These are phyloP conservation scores for Maudiozyma serrabonitensis DNA, from an alignment of 805 yeast species.

Conservation along the genomic window DNA sequence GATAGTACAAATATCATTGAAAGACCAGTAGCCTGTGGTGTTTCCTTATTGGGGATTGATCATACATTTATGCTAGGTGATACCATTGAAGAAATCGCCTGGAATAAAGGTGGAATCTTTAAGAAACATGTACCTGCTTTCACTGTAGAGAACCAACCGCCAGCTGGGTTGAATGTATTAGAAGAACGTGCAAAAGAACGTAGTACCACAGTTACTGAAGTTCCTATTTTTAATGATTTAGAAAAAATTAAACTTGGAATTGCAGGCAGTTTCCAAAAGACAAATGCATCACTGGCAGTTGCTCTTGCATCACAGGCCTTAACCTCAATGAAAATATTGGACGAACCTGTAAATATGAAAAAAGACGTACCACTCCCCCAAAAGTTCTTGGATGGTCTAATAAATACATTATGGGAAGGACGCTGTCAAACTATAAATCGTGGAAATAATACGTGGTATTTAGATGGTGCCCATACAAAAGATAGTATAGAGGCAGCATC, in stretches of 20 bases:
- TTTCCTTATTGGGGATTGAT: conserved; percentile 82
- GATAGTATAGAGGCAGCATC: conserved; percentile 83
- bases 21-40: conserved; percentile 76
- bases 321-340: conserved; percentile 35
- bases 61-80: conserved; percentile 81
- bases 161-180: conserved; percentile 46
- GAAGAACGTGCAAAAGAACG: conserved; percentile 61
- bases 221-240: conserved; percentile 35
- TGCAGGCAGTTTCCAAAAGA: conserved; percentile 73
- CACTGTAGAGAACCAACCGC: conserved; percentile 50
- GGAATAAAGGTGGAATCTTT: conserved; percentile 94
- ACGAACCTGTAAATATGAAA: conserved; percentile 13
- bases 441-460: conserved; percentile 53
- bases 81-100: conserved; percentile 81
- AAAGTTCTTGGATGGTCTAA: conserved; percentile 49
- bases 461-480: conserved; percentile 94
- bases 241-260: conserved; percentile 48
- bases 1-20: conserved; percentile 90
- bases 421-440: conserved; percentile 67
- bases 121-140: conserved; percentile 60
- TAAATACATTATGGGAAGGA: conserved; percentile 82
- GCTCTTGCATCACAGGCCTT: conserved; percentile 58
- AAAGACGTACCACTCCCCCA: conserved; percentile 33
- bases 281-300: conserved; percentile 83
- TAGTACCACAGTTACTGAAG: conserved; percentile 40